A percentile compares a stretch with the other conserved stretches of the same genome.
Evolutionary conservation across 2,329 filamentous ascomycete species (phyloP).

Genomic region (Hypoxylon sp.): DNA sequence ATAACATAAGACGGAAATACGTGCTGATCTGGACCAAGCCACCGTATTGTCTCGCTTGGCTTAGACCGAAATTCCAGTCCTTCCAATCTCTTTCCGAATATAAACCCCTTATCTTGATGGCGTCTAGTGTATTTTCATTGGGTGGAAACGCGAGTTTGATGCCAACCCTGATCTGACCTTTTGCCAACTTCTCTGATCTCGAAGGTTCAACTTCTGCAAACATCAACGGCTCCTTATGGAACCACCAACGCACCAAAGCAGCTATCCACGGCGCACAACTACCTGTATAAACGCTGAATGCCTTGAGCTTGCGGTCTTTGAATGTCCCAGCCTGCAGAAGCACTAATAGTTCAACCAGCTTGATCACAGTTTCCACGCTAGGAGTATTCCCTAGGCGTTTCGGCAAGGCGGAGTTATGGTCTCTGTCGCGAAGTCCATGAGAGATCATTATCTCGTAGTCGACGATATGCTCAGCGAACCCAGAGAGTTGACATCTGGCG

Average conservation of each 20-base stretch:
- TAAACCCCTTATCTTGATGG: slow-evolving; percentile 11
- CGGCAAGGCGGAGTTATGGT: neutral
- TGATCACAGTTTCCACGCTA: slow-evolving; percentile 4
- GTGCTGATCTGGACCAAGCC: slow-evolving; percentile 15
- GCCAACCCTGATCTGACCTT: neutral
- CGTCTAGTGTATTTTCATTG: neutral
- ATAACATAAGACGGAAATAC: slow-evolving; percentile 32
- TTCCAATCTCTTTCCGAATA: slow-evolving; percentile 6
- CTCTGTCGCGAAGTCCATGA: slow-evolving; percentile 12
- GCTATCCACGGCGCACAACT: slow-evolving; percentile 35
- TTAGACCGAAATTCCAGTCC: slow-evolving; percentile 15
- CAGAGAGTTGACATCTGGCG: slow-evolving; percentile 20
- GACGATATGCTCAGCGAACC: slow-evolving; percentile 14
- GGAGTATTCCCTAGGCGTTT: slow-evolving; percentile 20
- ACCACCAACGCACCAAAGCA: slow-evolving; percentile 31
- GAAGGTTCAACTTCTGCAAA: slow-evolving; percentile 3
- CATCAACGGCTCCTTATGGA: slow-evolving; percentile 8
- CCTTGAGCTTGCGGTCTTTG: neutral
- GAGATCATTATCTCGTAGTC: slow-evolving; percentile 21
- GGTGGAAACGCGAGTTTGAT: slow-evolving; percentile 18
- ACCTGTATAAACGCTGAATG: slow-evolving; percentile 12
- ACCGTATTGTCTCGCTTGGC: slow-evolving; percentile 8
- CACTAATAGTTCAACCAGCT: slow-evolving; percentile 10
- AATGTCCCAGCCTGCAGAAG: neutral
- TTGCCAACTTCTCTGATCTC: neutral